Evolutionary conservation across 176 grass and related monocot genomes (phyloP).

Genomic region (Saccharum spontaneum): DNA sequence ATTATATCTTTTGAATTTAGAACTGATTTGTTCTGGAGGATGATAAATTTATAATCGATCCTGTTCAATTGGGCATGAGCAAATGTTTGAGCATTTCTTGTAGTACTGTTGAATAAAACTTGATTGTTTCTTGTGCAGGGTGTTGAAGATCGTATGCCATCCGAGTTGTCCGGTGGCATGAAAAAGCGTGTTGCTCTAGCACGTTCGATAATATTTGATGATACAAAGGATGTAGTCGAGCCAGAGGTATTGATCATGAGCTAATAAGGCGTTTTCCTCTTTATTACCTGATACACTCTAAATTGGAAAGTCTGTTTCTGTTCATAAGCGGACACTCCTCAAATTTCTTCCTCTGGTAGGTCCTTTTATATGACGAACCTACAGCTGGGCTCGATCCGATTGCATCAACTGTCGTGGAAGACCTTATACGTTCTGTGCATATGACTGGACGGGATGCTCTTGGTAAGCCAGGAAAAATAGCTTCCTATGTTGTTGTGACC

Average conservation of each 20-base stretch:
- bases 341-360: conserved; percentile 47
- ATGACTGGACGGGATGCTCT: conserved; percentile 62
- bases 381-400: conserved; percentile 97
- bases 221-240: conserved; percentile 81
- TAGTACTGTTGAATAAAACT: conserved; percentile 11
- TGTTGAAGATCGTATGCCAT: conserved; percentile 88
- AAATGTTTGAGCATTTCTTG: not conserved
- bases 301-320: not conserved
- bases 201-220: conserved; percentile 91
- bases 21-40: not conserved
- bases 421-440: conserved; percentile 92
- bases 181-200: conserved; percentile 99
- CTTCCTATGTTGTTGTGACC: conserved; percentile 89
- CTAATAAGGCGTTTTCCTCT: conserved; percentile 14
- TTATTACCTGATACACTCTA: conserved; percentile 8
- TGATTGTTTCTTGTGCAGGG: conserved; percentile 49
- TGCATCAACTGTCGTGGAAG: conserved; percentile 96
- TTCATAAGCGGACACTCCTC: conserved; percentile 1
- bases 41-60: not conserved
- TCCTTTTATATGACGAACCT: conserved; percentile 90
- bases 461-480: conserved; percentile 72
- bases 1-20: not conserved
- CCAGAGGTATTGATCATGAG: conserved; percentile 71
- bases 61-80: not conserved
- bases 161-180: conserved; percentile 97